Base-by-base conservation (phyloP, 2,329 filamentous ascomycete genomes). In the Paecilomyces formosus region DNA sequence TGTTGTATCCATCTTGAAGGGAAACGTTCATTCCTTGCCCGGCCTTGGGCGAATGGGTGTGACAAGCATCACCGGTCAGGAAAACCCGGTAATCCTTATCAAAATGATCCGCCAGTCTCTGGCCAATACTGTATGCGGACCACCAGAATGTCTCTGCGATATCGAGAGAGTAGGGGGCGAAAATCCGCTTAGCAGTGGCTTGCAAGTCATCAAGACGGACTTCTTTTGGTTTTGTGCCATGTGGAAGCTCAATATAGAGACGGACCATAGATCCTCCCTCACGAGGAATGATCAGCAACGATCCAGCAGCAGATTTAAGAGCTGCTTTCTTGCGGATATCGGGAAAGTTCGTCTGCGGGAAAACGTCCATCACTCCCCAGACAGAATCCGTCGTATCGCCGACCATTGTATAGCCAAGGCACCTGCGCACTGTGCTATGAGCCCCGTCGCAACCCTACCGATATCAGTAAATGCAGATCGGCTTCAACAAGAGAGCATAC, bases 91-190 rank as follows among this genome's bases (percentile, higher is more conserved):
- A 76, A 53, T 82, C 78, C 65, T 88, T 84, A 63, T 84, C 82
- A 74, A 91, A 92, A 53, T 83, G 81, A 63, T 84, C 84, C 1
- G 88, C 88, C 22, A 91, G 82, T 18, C 88, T 83, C 74, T 89
- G 87, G 11, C 86, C 85, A 58, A 89, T 86, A 64, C 85, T 81
- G 69, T 89, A 90, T 51, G 85, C 84, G 53, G 86, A 87, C 75
- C 89, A 90, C 86, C 88, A 45, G 35, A 45, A 45, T 8, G 35
- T 45, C 35, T 45, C 35, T 2, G 18, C 15, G 8, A 45, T 18
- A 0, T 84, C 79, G 61, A 86, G 75, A 0, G 65, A 60, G 58
- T 85, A 86, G 0, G 84, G 84, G 0, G 70, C 61, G 55, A 88
- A 81, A 49, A 87, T 82, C 0, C 70, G 72, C 35, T 75, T 72